Evolutionary conservation across 305 asterid genomes (phyloP), one percentile per base, ranked within the genome.

Genomic region (Fraxinus nigra): DNA sequence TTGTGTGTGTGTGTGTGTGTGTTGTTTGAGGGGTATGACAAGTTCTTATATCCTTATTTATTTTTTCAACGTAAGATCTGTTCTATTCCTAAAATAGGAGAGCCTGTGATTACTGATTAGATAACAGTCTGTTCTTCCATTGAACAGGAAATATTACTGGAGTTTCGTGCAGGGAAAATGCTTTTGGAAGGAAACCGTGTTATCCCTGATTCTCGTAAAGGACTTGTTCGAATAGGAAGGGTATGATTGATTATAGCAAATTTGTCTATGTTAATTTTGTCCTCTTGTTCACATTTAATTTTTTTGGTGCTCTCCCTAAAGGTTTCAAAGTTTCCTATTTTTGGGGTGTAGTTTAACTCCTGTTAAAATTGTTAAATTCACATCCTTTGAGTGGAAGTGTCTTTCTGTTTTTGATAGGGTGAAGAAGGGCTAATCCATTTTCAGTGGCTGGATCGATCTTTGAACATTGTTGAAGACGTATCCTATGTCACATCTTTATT

Each of bases 161-260:
- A 94, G 84, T 96, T 96, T 82, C 97, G 96, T 72, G 98, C 97
- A 18, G 99, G 99, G 76, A 96, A 91, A 91, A 94, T 96, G 99
- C 90, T 82, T 75, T 79, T 92, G 94, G 93, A 93, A 48, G 97
- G 98, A 87, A 87, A 90, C 76, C 89, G 89, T 34, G 99, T 94
- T 76, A 61, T 91, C 83, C 93, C 98, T 22, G 97, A 96, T 87
- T 84, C 97, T n/a, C 98, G 98, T 35, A 94, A 92, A 92, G 99
- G 98, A 83, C 95, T 96, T 81, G 87, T 93, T 88, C 95, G 93
- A 72, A 86, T 96, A 24, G 98, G 98, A 89, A 92, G 92, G 97
- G 99, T 96, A 92, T 76, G 93, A 18, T 76, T 30, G 10, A 26
- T 79, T 67, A 38, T 59, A 76, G 13, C 69, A 24, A 20, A 59